Base-by-base conservation (phyloP, 2,329 filamentous ascomycete genomes). In the Beauveria bassiana region DNA sequence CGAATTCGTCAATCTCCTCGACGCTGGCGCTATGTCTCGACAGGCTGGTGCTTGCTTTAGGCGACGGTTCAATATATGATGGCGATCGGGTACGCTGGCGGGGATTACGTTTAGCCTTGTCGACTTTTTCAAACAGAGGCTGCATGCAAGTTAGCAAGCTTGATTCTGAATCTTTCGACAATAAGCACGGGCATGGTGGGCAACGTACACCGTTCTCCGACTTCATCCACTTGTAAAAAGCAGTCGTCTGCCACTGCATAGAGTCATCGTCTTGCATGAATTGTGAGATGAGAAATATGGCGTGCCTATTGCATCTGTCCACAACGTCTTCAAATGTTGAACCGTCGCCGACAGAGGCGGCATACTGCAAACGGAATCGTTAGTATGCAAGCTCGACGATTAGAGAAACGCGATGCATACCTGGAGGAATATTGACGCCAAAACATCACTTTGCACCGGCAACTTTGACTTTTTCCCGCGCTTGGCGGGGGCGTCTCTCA, bases 261-360 rank as follows among this genome's bases (percentile, higher is more conserved):
- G 69, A 66, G 2, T 56, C 60, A 5, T 65, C 62, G 26, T 77
- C 77, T 55, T 78, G 78, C 1, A 74, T 68, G 52, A 84, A 81
- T 61, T 86, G 82, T 5, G 75, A 74, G 14, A 83, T 73, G 2
- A 86, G 70, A 63, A 85, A 84, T 1, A 75, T 68, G 1, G 78
- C 79, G 63, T 85, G 80, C 20, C 79, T 75, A 42, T 75, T 66
- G 59, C 79, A 81, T 28, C 78, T 74, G 18, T 74, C 69, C 9
- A 77, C 69, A 1, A 80, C 79, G 59, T 86, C 82, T 28, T 79
- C 72, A 5, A 79, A 70, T 1, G 81, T 78, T 34, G 77, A 74
- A 9, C 82, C 82, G 63, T 85, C 80, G 14, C 83, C 83, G 20
- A 79, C 71, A 53, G 69, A 73, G n/a, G 79, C 70, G 22, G 81